Percentiles rank a stretch among this genome's conserved stretches.
Evolutionary conservation across 257 asterid species (phyloP).

Genomic region (Nicotiana tomentosiformis): DNA sequence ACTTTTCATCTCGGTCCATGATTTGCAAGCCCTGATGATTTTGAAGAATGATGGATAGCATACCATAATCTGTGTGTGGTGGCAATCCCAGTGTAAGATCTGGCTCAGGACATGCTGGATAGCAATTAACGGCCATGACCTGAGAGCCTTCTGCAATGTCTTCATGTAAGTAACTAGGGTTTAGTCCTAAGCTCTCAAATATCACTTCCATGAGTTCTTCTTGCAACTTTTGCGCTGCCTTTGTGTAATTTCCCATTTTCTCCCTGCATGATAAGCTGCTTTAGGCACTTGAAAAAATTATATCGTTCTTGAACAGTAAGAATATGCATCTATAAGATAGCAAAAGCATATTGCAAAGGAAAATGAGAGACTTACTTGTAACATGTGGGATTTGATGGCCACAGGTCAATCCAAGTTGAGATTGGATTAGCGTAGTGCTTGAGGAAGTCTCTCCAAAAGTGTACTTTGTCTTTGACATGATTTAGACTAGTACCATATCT

Average conservation of each 20-base stretch:
- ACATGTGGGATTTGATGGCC: constrained; percentile 63
- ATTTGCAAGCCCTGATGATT: constrained; percentile 44
- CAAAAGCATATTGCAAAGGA: background rate
- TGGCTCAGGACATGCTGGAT: constrained; percentile 65
- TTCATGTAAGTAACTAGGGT: constrained; percentile 35
- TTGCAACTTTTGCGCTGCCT: constrained; percentile 37
- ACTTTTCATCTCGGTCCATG: constrained; percentile 30
- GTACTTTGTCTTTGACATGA: constrained; percentile 39
- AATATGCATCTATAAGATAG: background rate
- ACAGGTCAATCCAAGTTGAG: constrained; percentile 55
- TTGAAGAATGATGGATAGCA: constrained; percentile 46
- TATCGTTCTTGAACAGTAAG: background rate
- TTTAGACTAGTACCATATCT: constrained; percentile 63
- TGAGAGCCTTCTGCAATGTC: constrained; percentile 48
- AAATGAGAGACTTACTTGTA: constrained; percentile 38
- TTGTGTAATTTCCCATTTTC: constrained; percentile 51
- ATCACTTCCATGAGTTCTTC: constrained; percentile 32
- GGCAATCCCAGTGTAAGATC: constrained; percentile 55
- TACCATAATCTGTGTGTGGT: constrained; percentile 54
- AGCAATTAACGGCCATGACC: constrained; percentile 46
- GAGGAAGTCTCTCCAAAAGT: constrained; percentile 70
- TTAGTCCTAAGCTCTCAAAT: constrained; percentile 48
- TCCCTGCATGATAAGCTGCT: constrained; percentile 25
- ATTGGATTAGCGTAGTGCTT: constrained; percentile 58
- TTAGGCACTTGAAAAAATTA: background rate